Base-by-base conservation (phyloP, 371 early-diverging fungal genomes). In the Actinomortierella ambigua region DNA sequence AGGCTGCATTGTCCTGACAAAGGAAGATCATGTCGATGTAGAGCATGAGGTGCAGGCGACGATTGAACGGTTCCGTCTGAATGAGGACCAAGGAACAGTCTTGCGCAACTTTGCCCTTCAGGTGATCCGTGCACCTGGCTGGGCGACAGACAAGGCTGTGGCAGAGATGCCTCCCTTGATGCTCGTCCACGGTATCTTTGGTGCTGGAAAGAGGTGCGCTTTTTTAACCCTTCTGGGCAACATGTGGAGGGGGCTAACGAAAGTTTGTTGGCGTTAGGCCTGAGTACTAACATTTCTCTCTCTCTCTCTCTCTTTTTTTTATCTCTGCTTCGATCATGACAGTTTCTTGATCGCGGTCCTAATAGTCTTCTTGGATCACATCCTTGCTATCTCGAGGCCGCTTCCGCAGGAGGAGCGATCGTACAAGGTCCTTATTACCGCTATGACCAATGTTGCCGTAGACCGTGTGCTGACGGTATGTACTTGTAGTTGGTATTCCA, bases 381-480 rank as follows among this genome's bases (percentile, higher is more conserved):
- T 85, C 2, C 58, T 83, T 8, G 84, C 85, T 44, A 80, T 81
- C 4, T 59, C 75, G 0, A 63, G 68, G 8, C 67, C 66, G 17
- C 47, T 59, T 18, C 59, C 63, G 4, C 67, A 34, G 2, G 75
- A 67, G 8, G 59, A 63, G 29, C 46, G 63, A 22, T 61, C 66
- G 0, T 85, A 83, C 62, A 78, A 78, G n/a, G 81, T 88, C 29
- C 52, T 90, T 44, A 70, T 90, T 4, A 67, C 87, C 2, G 90
- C 89, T 11, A 89, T 87, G 82, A 89, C 91, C 11, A 93, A 92
- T 65, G 93, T 95, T 5, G 97, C 97, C 4, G 96, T 96, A 2
- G 97, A 96, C 70, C 85, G 93, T 40, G 91, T 96, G 51, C 76
- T 96, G 22, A 64, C 61, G 67, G 85, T 80, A 77, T 20, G 49